Evolutionary conservation across 306 rosid species (phyloP).

Genomic region (Fragaria ananassa): DNA sequence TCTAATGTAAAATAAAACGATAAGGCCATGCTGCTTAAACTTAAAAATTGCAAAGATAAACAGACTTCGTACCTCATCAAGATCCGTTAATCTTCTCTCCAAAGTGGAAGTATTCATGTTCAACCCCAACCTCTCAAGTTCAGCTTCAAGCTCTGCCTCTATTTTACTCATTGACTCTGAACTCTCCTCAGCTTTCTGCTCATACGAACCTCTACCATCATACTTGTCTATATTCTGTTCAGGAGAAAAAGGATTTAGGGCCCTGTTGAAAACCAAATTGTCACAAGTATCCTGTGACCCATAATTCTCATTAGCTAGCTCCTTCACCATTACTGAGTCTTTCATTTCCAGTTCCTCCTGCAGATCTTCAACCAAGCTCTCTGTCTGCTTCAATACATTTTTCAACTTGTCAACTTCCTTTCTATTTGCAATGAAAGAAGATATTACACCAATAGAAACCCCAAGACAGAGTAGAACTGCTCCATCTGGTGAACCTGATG

Average conservation of each 20-base stretch:
- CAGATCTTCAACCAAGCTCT: constrained; percentile 82
- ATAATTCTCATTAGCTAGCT: constrained; percentile 55
- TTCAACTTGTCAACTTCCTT: constrained; percentile 55
- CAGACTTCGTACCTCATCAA: constrained; percentile 56
- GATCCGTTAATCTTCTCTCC: constrained; percentile 44
- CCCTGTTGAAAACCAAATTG: constrained; percentile 36
- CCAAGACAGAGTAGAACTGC: constrained; percentile 65
- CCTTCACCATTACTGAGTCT: constrained; percentile 76
- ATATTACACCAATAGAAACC: constrained; percentile 63
- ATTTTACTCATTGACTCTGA: constrained; percentile 76
- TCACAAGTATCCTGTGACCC: constrained; percentile 49
- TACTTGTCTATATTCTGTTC: constrained; percentile 38
- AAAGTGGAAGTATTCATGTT: constrained; percentile 51
- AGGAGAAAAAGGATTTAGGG: constrained; percentile 33
- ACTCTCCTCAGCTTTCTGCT: constrained; percentile 49
- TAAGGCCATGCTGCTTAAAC: neutral
- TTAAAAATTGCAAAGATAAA: constrained; percentile 2
- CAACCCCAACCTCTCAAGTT: constrained; percentile 81
- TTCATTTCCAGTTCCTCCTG: constrained; percentile 92
- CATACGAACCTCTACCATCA: constrained; percentile 31
- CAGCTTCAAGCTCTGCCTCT: constrained; percentile 99
- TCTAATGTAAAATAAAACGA: neutral
- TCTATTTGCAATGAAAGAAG: constrained; percentile 44
- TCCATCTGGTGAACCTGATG: constrained; percentile 48
- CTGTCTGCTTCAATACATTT: constrained; percentile 58